Base-by-base conservation (phyloP, 108 stramenopile species). In the Skeletonema potamos region DNA sequence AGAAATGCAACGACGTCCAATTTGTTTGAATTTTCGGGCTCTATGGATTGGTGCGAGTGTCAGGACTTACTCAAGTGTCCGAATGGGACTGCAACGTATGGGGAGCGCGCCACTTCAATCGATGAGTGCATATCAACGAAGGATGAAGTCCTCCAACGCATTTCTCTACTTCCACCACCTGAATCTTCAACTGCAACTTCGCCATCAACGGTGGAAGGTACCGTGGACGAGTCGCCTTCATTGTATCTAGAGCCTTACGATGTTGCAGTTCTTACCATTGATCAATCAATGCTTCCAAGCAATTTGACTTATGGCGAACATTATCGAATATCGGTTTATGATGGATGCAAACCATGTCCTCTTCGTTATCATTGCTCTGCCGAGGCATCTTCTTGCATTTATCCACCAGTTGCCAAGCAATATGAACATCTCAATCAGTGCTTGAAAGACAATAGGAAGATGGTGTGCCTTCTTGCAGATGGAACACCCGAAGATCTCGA, bases 281-380 rank as follows among this genome's bases (percentile, higher is more conserved):
- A 96, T 58, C 72, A 89, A 28, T 74, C 76, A 12, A 74, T 37
- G 24, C 70, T 96, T 27, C 67, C 76, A 15, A 72, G 37, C 20
- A 96, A 96, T 66, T 34, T 94, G 28, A 94, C 92, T 0, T 96
- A 92, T 64, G 82, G 86, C 17, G 85, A 82, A 8, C 89, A 96
- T 84, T 96, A 90, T 75, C 74, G 78, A 54, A 75, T 94, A 17
- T 58, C 81, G 12, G 74, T 92, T 0, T 96, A 94, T 57, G 76
- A 86, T 46, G 92, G 89, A 66, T 96, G 95, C 60, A 90, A 82
- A 65, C 95, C 95, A 36, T 96, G 95, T 54, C 90, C 92, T 3
- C 68, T 85, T 7, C 88, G 87, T 27, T 93, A 92, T 69, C 41
- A 74, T 15, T 96, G 94, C 70, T 32, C 48, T 17, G 58, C 33